Conservation (phyloP, 257 asterid species). For the Ligustrum vulgare region DNA sequence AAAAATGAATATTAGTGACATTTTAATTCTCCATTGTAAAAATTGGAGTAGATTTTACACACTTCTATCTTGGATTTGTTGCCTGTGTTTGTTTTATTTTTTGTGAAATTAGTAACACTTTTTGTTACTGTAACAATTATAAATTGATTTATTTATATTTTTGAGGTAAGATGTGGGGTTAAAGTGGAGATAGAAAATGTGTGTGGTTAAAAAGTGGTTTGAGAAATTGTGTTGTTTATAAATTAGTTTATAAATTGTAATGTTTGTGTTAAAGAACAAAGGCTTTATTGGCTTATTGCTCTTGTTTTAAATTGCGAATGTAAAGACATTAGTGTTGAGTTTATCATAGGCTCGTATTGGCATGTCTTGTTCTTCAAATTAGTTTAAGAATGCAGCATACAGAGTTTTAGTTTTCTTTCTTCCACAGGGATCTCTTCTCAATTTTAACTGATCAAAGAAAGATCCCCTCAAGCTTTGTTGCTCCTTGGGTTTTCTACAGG, state of each 20-base stretch:
- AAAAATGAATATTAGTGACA: neutral
- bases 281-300: too few relatives aligned
- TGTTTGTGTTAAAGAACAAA: too few relatives aligned
- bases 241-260: too few relatives aligned
- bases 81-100: constrained; percentile 1
- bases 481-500: neutral
- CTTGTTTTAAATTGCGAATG: too few relatives aligned
- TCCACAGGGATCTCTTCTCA: neutral
- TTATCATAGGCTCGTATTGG: neutral
- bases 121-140: too few relatives aligned
- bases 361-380: neutral
- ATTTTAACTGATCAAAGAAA: neutral
- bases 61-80: neutral
- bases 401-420: neutral
- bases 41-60: constrained; percentile 6
- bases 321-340: too few relatives aligned
- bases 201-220: too few relatives aligned
- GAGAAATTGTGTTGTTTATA: too few relatives aligned
- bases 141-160: too few relatives aligned
- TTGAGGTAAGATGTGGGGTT: too few relatives aligned
- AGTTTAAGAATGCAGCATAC: neutral
- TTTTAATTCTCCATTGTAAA: neutral
- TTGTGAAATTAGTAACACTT: neutral
- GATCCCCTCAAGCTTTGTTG: neutral
- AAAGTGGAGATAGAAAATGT: too few relatives aligned